Evolutionary conservation across 2,329 filamentous ascomycete genomes (phyloP).

Genomic region (Fusarium sp.): DNA sequence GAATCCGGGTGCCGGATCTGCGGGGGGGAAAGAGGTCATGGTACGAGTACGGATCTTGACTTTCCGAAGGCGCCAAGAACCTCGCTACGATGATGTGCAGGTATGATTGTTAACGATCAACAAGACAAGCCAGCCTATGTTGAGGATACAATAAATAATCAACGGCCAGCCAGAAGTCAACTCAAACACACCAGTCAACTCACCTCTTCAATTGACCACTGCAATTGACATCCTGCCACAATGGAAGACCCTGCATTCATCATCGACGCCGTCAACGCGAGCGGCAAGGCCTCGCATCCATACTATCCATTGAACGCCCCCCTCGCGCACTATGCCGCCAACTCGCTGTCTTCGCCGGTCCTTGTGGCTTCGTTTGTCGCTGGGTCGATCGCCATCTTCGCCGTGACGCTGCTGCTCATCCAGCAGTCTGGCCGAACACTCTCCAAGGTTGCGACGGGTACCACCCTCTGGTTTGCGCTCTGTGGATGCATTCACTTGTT

Average conservation of each 20-base stretch:
- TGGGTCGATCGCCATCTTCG: conserved; percentile 68
- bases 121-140: not conserved
- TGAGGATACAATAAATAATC: not conserved
- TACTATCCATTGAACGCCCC: conserved; percentile 77
- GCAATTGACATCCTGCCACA: not conserved
- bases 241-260: conserved; percentile 28
- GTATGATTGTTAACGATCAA: not conserved
- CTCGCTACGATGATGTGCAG: conserved; percentile 3
- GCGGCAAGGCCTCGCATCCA: conserved; percentile 62
- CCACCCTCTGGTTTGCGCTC: conserved; percentile 81
- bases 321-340: conserved; percentile 74
- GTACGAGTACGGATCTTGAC: conserved; percentile 37
- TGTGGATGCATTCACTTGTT: conserved; percentile 66
- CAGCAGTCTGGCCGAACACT: conserved; percentile 66
- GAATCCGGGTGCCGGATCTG: not conserved
- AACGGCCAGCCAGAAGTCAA: not conserved
- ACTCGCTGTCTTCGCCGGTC: conserved; percentile 69
- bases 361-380: conserved; percentile 71
- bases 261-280: conserved; percentile 15
- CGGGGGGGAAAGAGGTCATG: conserved; percentile 7
- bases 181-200: not conserved
- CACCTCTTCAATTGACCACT: not conserved
- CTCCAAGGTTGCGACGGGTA: conserved; percentile 64
- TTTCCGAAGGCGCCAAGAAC: conserved; percentile 31
- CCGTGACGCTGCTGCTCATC: conserved; percentile 64